These are phyloP conservation scores for Stereocaulon alpinum DNA, from an alignment of 495 filamentous ascomycete genomes.

Conservation along the genomic window DNA sequence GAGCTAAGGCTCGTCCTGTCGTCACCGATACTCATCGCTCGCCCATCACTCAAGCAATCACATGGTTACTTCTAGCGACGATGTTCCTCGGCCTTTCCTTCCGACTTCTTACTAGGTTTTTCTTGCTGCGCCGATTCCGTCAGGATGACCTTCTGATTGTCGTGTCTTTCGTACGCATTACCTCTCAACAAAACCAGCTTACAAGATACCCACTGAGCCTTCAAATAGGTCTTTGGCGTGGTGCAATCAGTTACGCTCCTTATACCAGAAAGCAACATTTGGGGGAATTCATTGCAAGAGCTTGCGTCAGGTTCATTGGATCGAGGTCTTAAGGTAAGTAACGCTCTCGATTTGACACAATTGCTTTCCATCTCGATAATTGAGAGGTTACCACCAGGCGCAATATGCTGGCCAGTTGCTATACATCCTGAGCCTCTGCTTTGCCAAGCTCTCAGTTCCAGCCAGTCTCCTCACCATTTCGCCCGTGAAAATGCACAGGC, in stretches of 20 bases:
- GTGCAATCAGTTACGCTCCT: background rate
- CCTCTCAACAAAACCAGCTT: background rate
- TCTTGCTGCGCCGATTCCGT: background rate
- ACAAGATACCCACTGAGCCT: background rate
- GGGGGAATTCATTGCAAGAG: background rate
- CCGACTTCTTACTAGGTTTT: background rate
- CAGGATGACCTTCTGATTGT: background rate
- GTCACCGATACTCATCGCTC: background rate
- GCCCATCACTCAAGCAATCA: background rate
- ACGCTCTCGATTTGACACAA: background rate
- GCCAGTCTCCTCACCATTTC: background rate
- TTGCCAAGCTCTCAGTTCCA: background rate
- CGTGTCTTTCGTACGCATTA: background rate
- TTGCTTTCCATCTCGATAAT: background rate
- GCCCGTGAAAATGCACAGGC: background rate
- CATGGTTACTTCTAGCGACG: background rate
- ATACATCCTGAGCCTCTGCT: background rate
- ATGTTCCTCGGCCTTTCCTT: background rate
- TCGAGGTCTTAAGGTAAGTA: background rate
- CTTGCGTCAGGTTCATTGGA: background rate
- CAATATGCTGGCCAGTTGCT: background rate
- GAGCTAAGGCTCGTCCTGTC: background rate
- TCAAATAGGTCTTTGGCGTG: background rate
- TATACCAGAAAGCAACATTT: background rate
- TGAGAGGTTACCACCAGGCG: background rate